A percentile compares a stretch with the other conserved stretches of the same genome.
These are phyloP conservation scores for Fragaria vesca DNA, from an alignment of 306 rosid species.

Conservation along the genomic window DNA sequence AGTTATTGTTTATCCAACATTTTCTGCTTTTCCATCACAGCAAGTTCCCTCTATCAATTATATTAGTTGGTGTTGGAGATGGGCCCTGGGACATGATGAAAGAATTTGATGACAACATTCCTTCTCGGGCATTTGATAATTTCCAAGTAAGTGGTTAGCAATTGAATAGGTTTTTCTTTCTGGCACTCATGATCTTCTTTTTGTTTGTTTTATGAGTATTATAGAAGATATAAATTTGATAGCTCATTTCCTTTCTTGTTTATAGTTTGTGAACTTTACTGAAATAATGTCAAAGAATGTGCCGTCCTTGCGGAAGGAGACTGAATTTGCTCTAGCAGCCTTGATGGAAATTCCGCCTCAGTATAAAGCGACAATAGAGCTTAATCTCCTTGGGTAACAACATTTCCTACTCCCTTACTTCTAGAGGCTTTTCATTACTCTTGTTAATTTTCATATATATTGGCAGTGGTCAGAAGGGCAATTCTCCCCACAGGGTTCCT, in stretches of 20 bases:
- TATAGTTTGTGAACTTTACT: conserved; percentile 83
- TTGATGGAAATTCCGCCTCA: conserved; percentile 98
- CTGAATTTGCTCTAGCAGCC: conserved; percentile 91
- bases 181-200: not conserved
- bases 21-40: conserved; percentile 41
- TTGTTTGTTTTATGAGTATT: not conserved
- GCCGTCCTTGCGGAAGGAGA: conserved; percentile 64
- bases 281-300: conserved; percentile 80
- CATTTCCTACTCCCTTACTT: conserved; percentile 18
- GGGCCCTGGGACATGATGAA: conserved; percentile 99
- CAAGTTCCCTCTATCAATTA: conserved; percentile 86
- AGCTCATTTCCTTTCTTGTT: conserved; percentile 17
- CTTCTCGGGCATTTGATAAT: conserved; percentile 83
- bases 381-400: conserved; percentile 66
- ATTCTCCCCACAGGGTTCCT: conserved; percentile 67
- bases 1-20: conserved; percentile 12
- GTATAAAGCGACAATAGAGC: conserved; percentile 89
- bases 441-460: not conserved
- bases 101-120: conserved; percentile 93
- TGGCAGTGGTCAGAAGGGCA: conserved; percentile 44
- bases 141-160: conserved; percentile 61
- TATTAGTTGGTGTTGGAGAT: conserved; percentile 96
- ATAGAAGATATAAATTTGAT: conserved; percentile 16
- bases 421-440: not conserved
- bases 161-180: not conserved